phyloP scores from a whole-genome alignment of 139 green algal species.

The Yamagishiella unicocca region DNA sequence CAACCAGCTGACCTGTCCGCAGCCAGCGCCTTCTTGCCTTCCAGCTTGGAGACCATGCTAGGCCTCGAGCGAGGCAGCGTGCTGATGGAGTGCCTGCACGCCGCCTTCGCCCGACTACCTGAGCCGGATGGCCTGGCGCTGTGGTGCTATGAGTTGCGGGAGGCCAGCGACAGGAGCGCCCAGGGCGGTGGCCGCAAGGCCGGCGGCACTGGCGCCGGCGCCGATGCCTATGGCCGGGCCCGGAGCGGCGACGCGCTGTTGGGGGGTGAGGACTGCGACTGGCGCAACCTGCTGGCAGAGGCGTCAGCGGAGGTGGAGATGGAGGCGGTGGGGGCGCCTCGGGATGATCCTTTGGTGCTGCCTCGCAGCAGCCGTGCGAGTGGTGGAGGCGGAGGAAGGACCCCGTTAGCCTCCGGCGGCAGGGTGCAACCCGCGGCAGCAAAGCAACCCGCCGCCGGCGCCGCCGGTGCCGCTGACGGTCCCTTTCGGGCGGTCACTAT shows the following conservation, averaged over 20 bases:
- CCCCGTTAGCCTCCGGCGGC: not conserved
- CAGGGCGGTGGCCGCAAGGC: not conserved
- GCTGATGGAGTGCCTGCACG: conserved; percentile 1
- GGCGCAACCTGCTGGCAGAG: not conserved
- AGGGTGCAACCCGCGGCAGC: not conserved
- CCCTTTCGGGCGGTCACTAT: not conserved
- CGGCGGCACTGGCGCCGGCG: not conserved
- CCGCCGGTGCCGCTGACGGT: not conserved
- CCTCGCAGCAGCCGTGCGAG: not conserved
- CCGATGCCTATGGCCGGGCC: not conserved
- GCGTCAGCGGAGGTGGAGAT: not conserved
- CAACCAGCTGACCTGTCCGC: not conserved
- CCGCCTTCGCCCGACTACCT: not conserved
- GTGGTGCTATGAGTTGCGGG: conserved; percentile 5
- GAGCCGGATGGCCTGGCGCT: not conserved
- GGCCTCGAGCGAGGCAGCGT: not conserved
- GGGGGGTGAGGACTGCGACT: not conserved
- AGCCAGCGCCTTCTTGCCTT: not conserved
- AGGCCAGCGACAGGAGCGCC: not conserved
- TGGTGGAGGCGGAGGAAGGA: too few species aligned
- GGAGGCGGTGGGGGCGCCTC: not conserved
- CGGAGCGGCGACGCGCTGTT: not conserved
- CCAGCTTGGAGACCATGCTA: not conserved
- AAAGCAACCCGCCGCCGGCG: not conserved
- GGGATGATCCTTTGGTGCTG: not conserved